A percentile compares a stretch with the other conserved stretches of the same genome.
Conservation (phyloP, 139 green algal species). For the Coelastrella sp. region DNA sequence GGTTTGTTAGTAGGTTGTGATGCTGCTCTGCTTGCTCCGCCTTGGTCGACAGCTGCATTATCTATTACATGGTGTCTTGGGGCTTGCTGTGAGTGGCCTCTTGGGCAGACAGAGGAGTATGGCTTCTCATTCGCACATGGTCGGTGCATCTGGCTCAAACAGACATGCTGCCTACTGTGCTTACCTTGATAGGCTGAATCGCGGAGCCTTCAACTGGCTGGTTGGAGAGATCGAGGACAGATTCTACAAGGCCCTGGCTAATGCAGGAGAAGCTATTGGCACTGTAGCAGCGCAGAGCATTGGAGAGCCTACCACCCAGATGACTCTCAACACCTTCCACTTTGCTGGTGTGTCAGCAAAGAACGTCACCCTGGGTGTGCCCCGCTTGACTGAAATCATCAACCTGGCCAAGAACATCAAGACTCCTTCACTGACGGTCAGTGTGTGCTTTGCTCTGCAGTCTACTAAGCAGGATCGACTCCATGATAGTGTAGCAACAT, state of each 20-base stretch:
- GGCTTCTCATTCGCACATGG: too few species aligned
- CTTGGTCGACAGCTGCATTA: too few species aligned
- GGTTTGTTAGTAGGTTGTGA: background rate
- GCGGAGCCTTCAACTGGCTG: conserved; percentile 92
- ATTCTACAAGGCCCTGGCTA: conserved; percentile 75
- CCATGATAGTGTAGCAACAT: too few species aligned
- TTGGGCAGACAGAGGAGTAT: too few species aligned
- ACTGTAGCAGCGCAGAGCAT: conserved; percentile 97
- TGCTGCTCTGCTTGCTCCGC: background rate
- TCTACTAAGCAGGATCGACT: too few species aligned
- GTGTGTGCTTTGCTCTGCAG: background rate
- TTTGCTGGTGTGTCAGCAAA: conserved; percentile 95
- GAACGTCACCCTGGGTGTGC: conserved; percentile 99
- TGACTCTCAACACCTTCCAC: conserved; percentile 99
- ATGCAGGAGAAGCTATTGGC: conserved; percentile 89
- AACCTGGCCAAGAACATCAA: conserved; percentile 99
- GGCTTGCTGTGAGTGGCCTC: too few species aligned
- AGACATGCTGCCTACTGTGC: too few species aligned
- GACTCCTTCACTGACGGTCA: conserved; percentile 92
- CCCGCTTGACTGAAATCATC: conserved; percentile 99
- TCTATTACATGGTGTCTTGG: too few species aligned
- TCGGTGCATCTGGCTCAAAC: too few species aligned
- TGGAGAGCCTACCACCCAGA: conserved; percentile 97
- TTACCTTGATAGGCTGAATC: conserved; percentile 75
- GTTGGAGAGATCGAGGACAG: conserved; percentile 90